Evolutionary conservation across 192 early-diverging fungal species (phyloP).

Genomic region (Chytriomyces sp.): DNA sequence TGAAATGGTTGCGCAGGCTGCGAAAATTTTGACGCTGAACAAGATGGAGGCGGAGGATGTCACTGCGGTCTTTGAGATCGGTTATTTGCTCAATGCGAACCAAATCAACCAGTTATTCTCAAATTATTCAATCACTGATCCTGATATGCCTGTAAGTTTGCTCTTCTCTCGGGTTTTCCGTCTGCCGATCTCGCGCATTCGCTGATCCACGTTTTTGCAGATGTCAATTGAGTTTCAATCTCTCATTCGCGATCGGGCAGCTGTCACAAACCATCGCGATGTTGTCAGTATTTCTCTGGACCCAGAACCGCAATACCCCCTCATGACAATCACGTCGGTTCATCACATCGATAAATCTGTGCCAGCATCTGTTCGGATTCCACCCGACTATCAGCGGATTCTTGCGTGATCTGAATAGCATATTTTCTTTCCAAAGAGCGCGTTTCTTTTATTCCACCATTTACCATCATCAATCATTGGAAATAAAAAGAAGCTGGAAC

Average conservation of each 20-base stretch:
- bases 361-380: background rate
- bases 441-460: too few species aligned
- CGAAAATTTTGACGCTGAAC: slow-evolving; percentile 87
- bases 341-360: background rate
- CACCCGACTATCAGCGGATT: background rate
- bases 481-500: too few species aligned
- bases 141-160: slow-evolving; percentile 66
- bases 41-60: slow-evolving; percentile 77
- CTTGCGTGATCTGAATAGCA: too few species aligned
- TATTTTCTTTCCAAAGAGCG: too few species aligned
- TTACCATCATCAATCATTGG: too few species aligned
- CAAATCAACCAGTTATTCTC: slow-evolving; percentile 91
- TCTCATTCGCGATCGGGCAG: background rate
- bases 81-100: slow-evolving; percentile 79
- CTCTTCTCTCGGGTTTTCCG: background rate
- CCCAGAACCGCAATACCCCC: slow-evolving; percentile 36
- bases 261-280: background rate
- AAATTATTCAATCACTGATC: slow-evolving; percentile 74
- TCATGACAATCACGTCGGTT: background rate
- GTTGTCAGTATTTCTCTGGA: slow-evolving; percentile 27
- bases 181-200: background rate
- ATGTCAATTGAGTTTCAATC: slow-evolving; percentile 29
- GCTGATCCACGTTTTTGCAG: background rate
- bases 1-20: slow-evolving; percentile 85
- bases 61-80: slow-evolving; percentile 90